phyloP scores from a whole-genome alignment of 164 flowering plant genomes.

The Macadamia tetraphylla region DNA sequence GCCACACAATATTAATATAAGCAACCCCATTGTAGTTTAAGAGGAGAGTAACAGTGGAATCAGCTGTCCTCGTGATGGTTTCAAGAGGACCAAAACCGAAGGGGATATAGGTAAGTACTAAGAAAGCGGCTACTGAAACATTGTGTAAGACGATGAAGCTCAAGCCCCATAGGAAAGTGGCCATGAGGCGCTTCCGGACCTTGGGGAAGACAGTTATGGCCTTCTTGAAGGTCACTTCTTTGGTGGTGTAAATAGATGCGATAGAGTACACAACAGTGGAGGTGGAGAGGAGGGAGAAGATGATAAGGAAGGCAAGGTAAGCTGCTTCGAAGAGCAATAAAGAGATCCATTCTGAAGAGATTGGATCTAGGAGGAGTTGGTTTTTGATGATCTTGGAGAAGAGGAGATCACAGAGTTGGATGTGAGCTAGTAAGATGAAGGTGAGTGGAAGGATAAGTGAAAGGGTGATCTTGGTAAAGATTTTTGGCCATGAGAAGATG shows the following conservation, averaged over 20 bases:
- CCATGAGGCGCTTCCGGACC: constrained; percentile 39
- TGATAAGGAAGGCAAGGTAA: constrained; percentile 26
- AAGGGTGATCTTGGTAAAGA: constrained; percentile 24
- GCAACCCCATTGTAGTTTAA: constrained; percentile 27
- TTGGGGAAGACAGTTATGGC: constrained; percentile 39
- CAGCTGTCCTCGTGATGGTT: no score
- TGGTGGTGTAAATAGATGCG: constrained; percentile 35
- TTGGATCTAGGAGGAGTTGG: not conserved
- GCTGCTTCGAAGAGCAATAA: constrained; percentile 22
- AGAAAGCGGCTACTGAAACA: not conserved
- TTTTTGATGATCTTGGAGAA: constrained; percentile 11
- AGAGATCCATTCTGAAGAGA: constrained; percentile 22
- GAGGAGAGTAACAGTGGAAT: not conserved
- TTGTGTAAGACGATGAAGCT: constrained; percentile 6
- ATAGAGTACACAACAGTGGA: constrained; percentile 42
- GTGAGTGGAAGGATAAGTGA: constrained; percentile 25
- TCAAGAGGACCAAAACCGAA: not conserved
- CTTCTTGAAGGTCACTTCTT: constrained; percentile 22
- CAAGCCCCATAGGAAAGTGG: constrained; percentile 14
- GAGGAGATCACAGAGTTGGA: constrained; percentile 10
- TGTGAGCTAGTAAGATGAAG: constrained; percentile 20
- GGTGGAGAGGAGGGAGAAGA: constrained; percentile 45
- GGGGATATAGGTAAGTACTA: no score
- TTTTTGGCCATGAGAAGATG: constrained; percentile 15
- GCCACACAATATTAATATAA: constrained; percentile 33